Evolutionary conservation across 352 stramenopile genomes (phyloP), one percentile per base, ranked within the genome.

Genomic region (Thraustotheca clavata): DNA sequence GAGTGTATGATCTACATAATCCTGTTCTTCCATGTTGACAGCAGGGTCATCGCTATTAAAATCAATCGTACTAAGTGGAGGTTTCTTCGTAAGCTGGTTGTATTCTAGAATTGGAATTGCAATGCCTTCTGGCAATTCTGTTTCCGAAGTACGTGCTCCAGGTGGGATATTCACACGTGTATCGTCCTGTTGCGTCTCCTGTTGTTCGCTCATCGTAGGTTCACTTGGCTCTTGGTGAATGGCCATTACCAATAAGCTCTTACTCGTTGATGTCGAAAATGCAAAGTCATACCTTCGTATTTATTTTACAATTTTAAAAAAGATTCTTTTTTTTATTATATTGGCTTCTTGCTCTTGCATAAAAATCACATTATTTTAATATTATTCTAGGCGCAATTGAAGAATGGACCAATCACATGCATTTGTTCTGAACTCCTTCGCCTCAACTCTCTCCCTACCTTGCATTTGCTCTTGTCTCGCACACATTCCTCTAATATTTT

Each of bases 1-100:
- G 4, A 94, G 69, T 33, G 76, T 86, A 50, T 78, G 69, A 71
- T 94, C 80, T 9, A 91, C 81, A 41, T 89, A 90, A 54, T 91
- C 83, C 59, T 62, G 41, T 9, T 62, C 55, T 6, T 62, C 55
- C 22, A 54, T 29, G 8, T 59, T 9, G 27, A 34, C 31, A 20
- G 36, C 32, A 2, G 39, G 18, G 18, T 62, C 36, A 22, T 49
- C 39, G 36, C 16, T 14, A 31, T 31, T 16, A 6, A 50, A 22
- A 22, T 32, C 55, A 27, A 35, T 29, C 8, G 14, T 22, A 8
- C 7, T 47, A 20, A 34, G 22, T 26, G 22, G 14, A 34, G 34
- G 55, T 22, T 52, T 39, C 55, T 62, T 62, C 55, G 20, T 52
- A 31, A 52, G 43, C n/a, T 52, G 43, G 43, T 31, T 52, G 43